These are phyloP conservation scores for Sarocladium oryzae DNA, from an alignment of 2,329 filamentous ascomycete genomes.

Conservation along the genomic window DNA sequence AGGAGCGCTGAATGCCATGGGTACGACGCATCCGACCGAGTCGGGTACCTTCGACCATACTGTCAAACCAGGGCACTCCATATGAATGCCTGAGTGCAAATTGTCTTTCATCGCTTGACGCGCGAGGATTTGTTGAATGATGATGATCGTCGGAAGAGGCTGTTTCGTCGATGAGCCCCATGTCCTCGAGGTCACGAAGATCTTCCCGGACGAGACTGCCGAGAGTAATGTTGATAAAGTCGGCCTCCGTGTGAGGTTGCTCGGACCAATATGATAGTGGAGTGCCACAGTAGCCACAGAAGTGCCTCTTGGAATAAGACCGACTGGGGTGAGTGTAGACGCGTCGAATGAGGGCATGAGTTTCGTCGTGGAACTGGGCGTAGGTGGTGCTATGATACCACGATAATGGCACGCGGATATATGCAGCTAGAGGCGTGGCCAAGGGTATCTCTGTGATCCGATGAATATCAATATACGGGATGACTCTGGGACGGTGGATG, in stretches of 20 bases:
- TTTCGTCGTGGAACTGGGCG: constrained; percentile 74
- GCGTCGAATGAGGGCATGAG: constrained; percentile 57
- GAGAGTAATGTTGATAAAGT: constrained; percentile 76
- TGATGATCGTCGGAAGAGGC: constrained; percentile 19
- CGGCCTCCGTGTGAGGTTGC: constrained; percentile 59
- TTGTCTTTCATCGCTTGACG: constrained; percentile 4
- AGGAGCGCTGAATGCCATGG: constrained; percentile 44
- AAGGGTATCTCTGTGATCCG: constrained; percentile 54
- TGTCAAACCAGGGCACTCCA: constrained; percentile 81
- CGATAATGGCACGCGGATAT: constrained; percentile 71
- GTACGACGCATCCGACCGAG: constrained; percentile 63
- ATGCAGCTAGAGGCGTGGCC: constrained; percentile 69
- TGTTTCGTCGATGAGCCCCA: constrained; percentile 65
- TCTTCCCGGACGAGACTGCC: constrained; percentile 69
- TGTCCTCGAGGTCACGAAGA: constrained; percentile 63
- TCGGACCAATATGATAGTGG: constrained; percentile 81
- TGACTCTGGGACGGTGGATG: neutral
- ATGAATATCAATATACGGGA: neutral
- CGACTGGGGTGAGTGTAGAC: constrained; percentile 56
- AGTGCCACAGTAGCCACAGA: constrained; percentile 90
- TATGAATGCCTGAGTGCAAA: constrained; percentile 47
- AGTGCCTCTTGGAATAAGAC: constrained; percentile 61
- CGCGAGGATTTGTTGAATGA: constrained; percentile 18
- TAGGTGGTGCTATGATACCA: constrained; percentile 76
- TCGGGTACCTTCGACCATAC: constrained; percentile 68